Percentiles rank a stretch among this genome's conserved stretches.
These are phyloP conservation scores for Angomonas ambiguus DNA, from an alignment of 208 protist species.

Conservation along the genomic window DNA sequence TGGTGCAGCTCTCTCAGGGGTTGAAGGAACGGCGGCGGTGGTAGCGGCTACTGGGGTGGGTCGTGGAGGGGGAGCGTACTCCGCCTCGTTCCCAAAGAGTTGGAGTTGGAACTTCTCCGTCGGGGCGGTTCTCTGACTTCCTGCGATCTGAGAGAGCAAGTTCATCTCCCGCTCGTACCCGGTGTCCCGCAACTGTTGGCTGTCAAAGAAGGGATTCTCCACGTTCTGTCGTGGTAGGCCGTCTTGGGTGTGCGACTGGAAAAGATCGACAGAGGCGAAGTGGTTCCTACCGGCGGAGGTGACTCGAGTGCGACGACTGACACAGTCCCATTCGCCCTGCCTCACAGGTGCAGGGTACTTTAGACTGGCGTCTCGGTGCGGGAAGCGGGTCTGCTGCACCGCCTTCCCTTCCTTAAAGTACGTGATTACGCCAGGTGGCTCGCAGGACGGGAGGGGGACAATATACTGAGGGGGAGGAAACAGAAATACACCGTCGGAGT, in stretches of 20 bases:
- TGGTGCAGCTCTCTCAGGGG: background rate
- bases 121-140: slow-evolving; percentile 13
- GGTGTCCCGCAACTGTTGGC: slow-evolving; percentile 13
- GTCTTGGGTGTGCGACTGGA: slow-evolving; percentile 33
- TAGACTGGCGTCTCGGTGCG: slow-evolving; percentile 47
- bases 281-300: slow-evolving; percentile 59
- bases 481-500: slow-evolving; percentile 57
- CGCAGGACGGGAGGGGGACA: slow-evolving; percentile 30
- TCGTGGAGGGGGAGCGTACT: background rate
- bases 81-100: slow-evolving; percentile 35
- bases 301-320: slow-evolving; percentile 19
- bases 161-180: slow-evolving; percentile 53
- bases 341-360: slow-evolving; percentile 27
- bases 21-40: background rate
- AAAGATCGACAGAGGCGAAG: slow-evolving; percentile 30
- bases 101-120: slow-evolving; percentile 31
- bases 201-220: background rate
- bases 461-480: slow-evolving; percentile 33
- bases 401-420: slow-evolving; percentile 20
- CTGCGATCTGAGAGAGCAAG: slow-evolving; percentile 46
- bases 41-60: background rate
- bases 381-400: slow-evolving; percentile 16
- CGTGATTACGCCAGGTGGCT: slow-evolving; percentile 53
- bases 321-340: slow-evolving; percentile 37
- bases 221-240: background rate